Percentiles rank a stretch among this genome's conserved stretches.
These are phyloP conservation scores for Cardamine occulta DNA, from an alignment of 345 rosid genomes.

Conservation along the genomic window DNA sequence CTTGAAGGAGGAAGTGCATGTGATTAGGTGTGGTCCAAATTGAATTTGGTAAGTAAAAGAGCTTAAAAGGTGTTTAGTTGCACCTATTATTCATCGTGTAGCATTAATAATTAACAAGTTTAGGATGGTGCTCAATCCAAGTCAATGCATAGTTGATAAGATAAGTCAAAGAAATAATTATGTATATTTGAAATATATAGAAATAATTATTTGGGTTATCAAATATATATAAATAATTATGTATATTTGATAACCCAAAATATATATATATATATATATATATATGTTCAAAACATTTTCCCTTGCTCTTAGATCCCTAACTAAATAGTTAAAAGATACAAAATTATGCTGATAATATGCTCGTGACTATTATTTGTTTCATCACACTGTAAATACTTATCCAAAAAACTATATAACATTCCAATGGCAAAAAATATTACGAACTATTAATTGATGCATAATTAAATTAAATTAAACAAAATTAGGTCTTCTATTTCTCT, in stretches of 20 bases:
- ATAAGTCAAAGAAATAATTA: background rate
- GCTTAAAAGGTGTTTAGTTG: slow-evolving; percentile 7
- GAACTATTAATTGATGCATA: too few species aligned
- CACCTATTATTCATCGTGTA: slow-evolving; percentile 17
- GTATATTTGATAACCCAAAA: background rate
- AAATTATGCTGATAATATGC: too few species aligned
- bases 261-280: too few species aligned
- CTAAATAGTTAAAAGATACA: too few species aligned
- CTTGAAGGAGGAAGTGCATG: slow-evolving; percentile 22
- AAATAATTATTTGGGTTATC: too few species aligned
- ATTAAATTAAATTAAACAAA: too few species aligned
- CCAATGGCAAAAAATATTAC: too few species aligned
- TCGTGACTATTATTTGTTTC: too few species aligned
- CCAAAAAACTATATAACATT: too few species aligned
- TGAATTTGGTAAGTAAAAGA: background rate
- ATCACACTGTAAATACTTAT: too few species aligned
- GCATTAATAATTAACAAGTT: background rate
- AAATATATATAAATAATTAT: background rate
- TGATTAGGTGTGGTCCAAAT: slow-evolving; percentile 31
- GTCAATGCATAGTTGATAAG: background rate
- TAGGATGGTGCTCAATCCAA: slow-evolving; percentile 10
- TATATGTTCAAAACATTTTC: background rate
- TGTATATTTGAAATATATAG: background rate
- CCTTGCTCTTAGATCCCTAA: background rate
- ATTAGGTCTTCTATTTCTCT: too few species aligned